Evolutionary conservation across 768 basidiomycete species (phyloP), one percentile per base, ranked within the genome.

Genomic region (Boletus vermiculosoides): DNA sequence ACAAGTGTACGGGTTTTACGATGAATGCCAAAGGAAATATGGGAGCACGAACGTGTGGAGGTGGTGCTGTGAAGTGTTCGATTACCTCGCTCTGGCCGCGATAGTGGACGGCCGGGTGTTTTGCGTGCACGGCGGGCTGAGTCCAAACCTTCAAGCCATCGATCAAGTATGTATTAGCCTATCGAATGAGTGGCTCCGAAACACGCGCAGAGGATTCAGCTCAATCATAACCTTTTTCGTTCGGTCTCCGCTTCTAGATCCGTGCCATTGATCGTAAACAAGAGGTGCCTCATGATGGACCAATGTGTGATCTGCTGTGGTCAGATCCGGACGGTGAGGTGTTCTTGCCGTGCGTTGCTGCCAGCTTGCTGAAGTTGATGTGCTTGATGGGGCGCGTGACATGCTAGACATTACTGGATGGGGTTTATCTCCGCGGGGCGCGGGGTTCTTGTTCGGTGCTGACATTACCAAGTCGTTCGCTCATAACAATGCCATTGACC

Each of bases 261-360:
- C 89, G 96, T 50, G 81, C 87, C 37, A 96, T 98, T 65, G 95
- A 98, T 77, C 77, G 96, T 34, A 94, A 95, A 72, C 94, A 96
- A 72, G 96, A 98, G 70, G 96, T 98, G 23, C 96, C 96, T 28
- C 96, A 98, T 71, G 96, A 98, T 69, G 96, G 96, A 13, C 87
- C 94, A 9, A 98, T 98, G 96, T 98, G 96, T 68, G 96, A 98
- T 74, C 78, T 98, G 2, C 78, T 98, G n/a, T 98, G 96, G 96
- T 97, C 95, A 57, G 96, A 98, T 78, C 96, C 96, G 45, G 96
- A 98, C 72, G 95, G 94, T 94, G 54, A 62, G 69, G 58, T 15
- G 63, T 42, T 51, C 57, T 31, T 30, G 18, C 50, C 22, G 34
- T 47, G 55, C 41, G n/a, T 56, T 54, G 57, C 40, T 44, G 47